Evolutionary conservation across 768 basidiomycete species (phyloP), one percentile per base, ranked within the genome.

Genomic region (Leucogyrophana mollusca): DNA sequence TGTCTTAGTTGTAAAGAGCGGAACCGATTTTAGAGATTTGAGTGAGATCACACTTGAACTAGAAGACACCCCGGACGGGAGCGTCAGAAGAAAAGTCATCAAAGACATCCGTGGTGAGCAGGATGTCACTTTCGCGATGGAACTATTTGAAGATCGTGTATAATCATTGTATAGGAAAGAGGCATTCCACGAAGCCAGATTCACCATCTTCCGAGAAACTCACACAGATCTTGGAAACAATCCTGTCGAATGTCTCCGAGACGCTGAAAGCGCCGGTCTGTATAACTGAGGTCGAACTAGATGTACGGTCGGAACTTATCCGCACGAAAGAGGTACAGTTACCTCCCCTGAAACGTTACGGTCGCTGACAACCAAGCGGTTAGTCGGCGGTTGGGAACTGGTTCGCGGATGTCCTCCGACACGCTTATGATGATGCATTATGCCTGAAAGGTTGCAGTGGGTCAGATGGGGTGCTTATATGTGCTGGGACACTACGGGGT

Each of bases 21-120:
- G 93, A 7, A 88, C 85, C 2, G 91, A 95, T 66, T 95, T 95
- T 59, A 79, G 87, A 30, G 91, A 94, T 52, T 68, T 94, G 25
- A 90, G 89, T 42, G 87, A 90, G 50, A 68, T 93, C 35, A 72
- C 65, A 0, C 65, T 95, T 17, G 80, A 82, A 46, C 68, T 94
- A 11, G 67, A 71, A 21, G 68, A 79, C 40, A 74, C 83, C 2
- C 77, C 87, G 1, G 59, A 71, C 23, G 83, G 81, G 1, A 85
- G 82, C 55, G 66, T 87, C 9, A 74, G 93, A 51, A 72, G 61
- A 35, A 84, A 81, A 56, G 67, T 87, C 3, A 82, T 95, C 54
- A 78, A 66, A 41, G 60, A 68, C 21, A 71, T 91, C 38, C 73
- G 68, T 47, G 90, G 90, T 84, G 48, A 35, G 30, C 35, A 30